Percentiles rank a stretch among this genome's conserved stretches.
phyloP scores from a whole-genome alignment of 2,329 filamentous ascomycete genomes.

The Drechslerella dactyloides region DNA sequence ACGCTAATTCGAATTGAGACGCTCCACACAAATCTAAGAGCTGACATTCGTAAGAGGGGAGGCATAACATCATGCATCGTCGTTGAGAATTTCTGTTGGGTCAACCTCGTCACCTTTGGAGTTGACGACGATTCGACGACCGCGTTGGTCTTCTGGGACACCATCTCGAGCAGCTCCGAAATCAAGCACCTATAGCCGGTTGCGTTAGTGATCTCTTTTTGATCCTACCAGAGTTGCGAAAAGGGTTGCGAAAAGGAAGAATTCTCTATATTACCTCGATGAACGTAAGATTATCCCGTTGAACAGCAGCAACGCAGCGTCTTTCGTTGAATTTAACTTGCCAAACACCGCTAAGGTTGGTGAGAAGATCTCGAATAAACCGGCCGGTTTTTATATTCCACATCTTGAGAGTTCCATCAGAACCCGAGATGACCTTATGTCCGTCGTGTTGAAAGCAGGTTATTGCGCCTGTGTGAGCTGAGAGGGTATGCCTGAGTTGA shows the following conservation, averaged over 20 bases:
- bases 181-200: constrained; percentile 77
- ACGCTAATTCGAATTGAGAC: constrained; percentile 21
- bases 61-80: constrained; percentile 25
- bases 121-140: constrained; percentile 75
- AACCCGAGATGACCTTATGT: constrained; percentile 94
- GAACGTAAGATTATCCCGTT: constrained; percentile 89
- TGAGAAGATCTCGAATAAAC: constrained; percentile 89
- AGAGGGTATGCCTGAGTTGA: constrained; percentile 85
- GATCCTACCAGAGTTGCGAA: neutral
- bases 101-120: constrained; percentile 53
- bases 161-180: constrained; percentile 94
- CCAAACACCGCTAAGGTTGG: constrained; percentile 95
- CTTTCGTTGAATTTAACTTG: constrained; percentile 97
- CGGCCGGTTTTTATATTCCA: constrained; percentile 94
- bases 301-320: constrained; percentile 93
- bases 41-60: neutral
- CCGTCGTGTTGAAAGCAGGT: constrained; percentile 98
- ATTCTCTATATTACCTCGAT: constrained; percentile 76
- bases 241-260: neutral
- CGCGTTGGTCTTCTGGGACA: constrained; percentile 75
- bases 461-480: constrained; percentile 93
- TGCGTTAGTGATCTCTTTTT: neutral
- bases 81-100: constrained; percentile 41
- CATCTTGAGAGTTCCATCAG: constrained; percentile 95
- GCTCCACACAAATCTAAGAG: constrained; percentile 7